Evolutionary conservation across 2,329 filamentous ascomycete species (phyloP).

Genomic region (Mycosphaerella sp.): DNA sequence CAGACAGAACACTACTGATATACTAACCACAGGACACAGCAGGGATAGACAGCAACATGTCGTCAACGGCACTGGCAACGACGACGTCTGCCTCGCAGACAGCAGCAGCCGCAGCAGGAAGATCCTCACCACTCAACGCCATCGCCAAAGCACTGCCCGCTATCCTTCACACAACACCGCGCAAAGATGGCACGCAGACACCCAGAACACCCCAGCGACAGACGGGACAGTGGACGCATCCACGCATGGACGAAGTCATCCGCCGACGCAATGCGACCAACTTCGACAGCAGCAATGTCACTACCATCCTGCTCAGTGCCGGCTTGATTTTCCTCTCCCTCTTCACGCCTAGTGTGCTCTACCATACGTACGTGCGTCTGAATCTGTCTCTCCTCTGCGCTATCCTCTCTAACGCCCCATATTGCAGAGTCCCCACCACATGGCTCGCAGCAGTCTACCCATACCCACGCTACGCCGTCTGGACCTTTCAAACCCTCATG

Average conservation of each 20-base stretch:
- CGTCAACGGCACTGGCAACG: slow-evolving; percentile 23
- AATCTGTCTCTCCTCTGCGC: neutral
- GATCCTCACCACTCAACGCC: neutral
- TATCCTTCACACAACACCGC: slow-evolving; percentile 8
- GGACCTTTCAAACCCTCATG: slow-evolving; percentile 50
- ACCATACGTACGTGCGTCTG: slow-evolving; percentile 18
- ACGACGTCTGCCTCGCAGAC: slow-evolving; percentile 8
- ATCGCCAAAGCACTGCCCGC: slow-evolving; percentile 4
- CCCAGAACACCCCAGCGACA: slow-evolving; percentile 50
- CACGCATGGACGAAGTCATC: slow-evolving; percentile 79
- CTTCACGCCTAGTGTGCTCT: slow-evolving; percentile 39
- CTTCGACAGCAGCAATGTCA: slow-evolving; percentile 73
- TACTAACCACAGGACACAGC: neutral
- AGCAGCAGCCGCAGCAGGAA: slow-evolving; percentile 13
- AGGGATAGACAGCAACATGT: slow-evolving; percentile 19
- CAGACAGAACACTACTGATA: neutral
- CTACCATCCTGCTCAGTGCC: slow-evolving; percentile 62
- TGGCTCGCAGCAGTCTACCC: slow-evolving; percentile 20
- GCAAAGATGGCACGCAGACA: slow-evolving; percentile 15
- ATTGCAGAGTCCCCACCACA: slow-evolving; percentile 14
- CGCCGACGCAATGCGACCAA: slow-evolving; percentile 69
- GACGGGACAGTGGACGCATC: slow-evolving; percentile 65
- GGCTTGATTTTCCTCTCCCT: slow-evolving; percentile 49
- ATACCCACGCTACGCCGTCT: slow-evolving; percentile 38
- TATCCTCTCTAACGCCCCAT: neutral